These are phyloP conservation scores for Rheum nobile DNA, from an alignment of 148 eudicot genomes.

Conservation along the genomic window DNA sequence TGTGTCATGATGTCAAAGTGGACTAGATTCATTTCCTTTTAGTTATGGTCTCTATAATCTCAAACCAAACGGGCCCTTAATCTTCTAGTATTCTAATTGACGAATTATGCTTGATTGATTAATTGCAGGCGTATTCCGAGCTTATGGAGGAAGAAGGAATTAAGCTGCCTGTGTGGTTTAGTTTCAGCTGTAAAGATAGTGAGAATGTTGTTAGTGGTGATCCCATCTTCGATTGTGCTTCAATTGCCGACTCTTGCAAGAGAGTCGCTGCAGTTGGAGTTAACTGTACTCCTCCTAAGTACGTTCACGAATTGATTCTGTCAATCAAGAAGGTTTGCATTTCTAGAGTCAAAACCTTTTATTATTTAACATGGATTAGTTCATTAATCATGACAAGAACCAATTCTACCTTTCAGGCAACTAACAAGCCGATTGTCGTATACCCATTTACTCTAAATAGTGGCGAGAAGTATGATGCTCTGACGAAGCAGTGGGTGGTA, in stretches of 20 bases:
- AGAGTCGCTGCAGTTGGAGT: constrained; percentile 55
- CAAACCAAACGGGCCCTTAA: no score
- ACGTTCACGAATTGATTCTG: constrained; percentile 30
- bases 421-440: constrained; percentile 37
- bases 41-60: no score
- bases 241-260: constrained; percentile 38
- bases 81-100: neutral
- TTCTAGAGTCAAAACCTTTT: neutral
- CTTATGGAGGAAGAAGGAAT: constrained; percentile 54
- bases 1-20: no score
- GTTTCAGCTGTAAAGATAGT: constrained; percentile 48
- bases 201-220: constrained; percentile 44
- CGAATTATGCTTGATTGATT: neutral
- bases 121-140: constrained; percentile 44
- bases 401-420: constrained; percentile 19
- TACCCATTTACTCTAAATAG: constrained; percentile 41
- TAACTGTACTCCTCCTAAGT: constrained; percentile 63
- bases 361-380: neutral
- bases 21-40: no score
- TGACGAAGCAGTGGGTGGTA: constrained; percentile 52
- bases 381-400: neutral
- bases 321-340: constrained; percentile 34
- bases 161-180: constrained; percentile 54
- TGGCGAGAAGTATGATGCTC: constrained; percentile 51
- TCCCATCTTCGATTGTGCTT: constrained; percentile 39